Evolutionary conservation across 768 basidiomycete species (phyloP).

Genomic region (Dioszegia crocea): DNA sequence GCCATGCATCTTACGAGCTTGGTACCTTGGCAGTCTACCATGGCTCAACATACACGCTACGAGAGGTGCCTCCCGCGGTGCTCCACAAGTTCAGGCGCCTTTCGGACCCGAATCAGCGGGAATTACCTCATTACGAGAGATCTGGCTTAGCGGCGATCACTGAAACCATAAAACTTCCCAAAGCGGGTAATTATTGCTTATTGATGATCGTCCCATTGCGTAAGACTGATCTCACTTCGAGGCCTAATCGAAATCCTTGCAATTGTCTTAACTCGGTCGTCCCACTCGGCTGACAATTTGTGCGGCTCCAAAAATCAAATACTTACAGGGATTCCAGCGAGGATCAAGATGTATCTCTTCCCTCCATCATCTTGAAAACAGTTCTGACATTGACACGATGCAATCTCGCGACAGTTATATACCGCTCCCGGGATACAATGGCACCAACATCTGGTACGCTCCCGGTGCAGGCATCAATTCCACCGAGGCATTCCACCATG

Average conservation of each 20-base stretch:
- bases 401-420: not conserved
- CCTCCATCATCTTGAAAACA: too few species aligned
- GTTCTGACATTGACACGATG: not conserved
- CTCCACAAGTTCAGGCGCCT: too few species aligned
- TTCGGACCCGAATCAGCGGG: not conserved
- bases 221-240: not conserved
- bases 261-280: not conserved
- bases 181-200: not conserved
- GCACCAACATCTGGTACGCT: constrained; percentile 7
- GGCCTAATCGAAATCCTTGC: too few species aligned
- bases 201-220: not conserved
- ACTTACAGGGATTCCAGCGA: too few species aligned
- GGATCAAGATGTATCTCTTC: too few species aligned
- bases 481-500: constrained; percentile 18
- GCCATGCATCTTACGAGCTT: too few species aligned
- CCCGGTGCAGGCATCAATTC: constrained; percentile 20
- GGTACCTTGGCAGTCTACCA: too few species aligned
- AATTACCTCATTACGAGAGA: too few species aligned
- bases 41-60: too few species aligned
- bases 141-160: too few species aligned
- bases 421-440: not conserved
- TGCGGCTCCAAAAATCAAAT: too few species aligned
- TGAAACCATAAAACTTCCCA: not conserved
- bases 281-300: not conserved
- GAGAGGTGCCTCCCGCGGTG: too few species aligned